Evolutionary conservation across 106 monocot genomes (phyloP).

Genomic region (Alisma plantagoaquatica): DNA sequence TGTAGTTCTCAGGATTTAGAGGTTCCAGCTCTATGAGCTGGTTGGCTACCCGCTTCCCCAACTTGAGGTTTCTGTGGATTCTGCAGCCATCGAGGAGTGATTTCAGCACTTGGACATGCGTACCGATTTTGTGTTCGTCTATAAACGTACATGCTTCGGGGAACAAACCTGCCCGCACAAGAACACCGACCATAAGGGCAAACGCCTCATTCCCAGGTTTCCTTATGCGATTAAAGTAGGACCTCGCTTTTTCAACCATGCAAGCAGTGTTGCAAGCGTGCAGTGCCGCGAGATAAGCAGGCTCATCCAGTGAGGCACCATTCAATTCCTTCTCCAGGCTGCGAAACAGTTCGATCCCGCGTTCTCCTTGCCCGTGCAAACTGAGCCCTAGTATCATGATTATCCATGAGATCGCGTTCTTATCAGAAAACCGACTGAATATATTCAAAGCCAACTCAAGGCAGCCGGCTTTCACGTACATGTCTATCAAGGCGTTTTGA

Average conservation of each 20-base stretch:
- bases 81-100: constrained; percentile 51
- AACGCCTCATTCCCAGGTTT: constrained; percentile 15
- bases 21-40: constrained; percentile 43
- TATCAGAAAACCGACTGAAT: constrained; percentile 20
- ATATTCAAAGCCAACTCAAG: constrained; percentile 24
- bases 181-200: constrained; percentile 28
- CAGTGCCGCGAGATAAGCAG: constrained; percentile 21
- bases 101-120: constrained; percentile 8
- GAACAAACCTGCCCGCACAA: constrained; percentile 26
- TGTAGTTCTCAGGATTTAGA: constrained; percentile 46
- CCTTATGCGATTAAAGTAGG: constrained; percentile 18
- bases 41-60: constrained; percentile 36
- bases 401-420: constrained; percentile 43
- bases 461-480: constrained; percentile 46
- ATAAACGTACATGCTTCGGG: constrained; percentile 26
- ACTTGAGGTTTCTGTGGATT: constrained; percentile 22
- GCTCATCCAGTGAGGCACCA: constrained; percentile 6
- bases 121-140: constrained; percentile 3
- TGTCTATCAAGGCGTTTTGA: constrained; percentile 48
- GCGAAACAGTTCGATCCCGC: constrained; percentile 27
- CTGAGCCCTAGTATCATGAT: constrained; percentile 43
- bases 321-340: constrained; percentile 17
- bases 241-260: constrained; percentile 28
- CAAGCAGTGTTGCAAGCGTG: constrained; percentile 31
- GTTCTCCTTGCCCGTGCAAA: constrained; percentile 43